phyloP scores from a whole-genome alignment of 2,329 filamentous ascomycete species.

The Penicillium sclerotiorum region DNA sequence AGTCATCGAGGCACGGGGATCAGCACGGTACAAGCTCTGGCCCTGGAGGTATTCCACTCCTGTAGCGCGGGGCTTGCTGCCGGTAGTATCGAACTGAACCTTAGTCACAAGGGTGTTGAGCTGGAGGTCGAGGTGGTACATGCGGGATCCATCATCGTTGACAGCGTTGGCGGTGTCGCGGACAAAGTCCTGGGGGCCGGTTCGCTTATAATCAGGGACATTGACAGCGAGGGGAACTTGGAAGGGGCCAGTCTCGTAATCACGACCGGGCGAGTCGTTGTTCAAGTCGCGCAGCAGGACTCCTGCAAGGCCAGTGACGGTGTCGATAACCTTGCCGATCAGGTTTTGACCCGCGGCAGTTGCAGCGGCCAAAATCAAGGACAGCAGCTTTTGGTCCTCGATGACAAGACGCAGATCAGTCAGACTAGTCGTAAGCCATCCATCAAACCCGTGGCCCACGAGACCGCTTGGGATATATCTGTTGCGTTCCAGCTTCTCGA shows the following conservation, averaged over 20 bases:
- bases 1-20: slow-evolving; percentile 37
- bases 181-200: slow-evolving; percentile 60
- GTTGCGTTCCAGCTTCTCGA: slow-evolving; percentile 56
- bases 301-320: slow-evolving; percentile 48
- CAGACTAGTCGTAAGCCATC: slow-evolving; percentile 58
- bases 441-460: slow-evolving; percentile 58
- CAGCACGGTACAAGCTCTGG: slow-evolving; percentile 49
- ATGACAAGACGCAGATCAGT: slow-evolving; percentile 56
- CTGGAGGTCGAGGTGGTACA: slow-evolving; percentile 58
- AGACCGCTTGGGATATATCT: slow-evolving; percentile 49
- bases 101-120: slow-evolving; percentile 52
- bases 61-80: slow-evolving; percentile 42
- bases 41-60: slow-evolving; percentile 54
- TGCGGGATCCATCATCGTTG: slow-evolving; percentile 54
- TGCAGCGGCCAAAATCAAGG: slow-evolving; percentile 54
- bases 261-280: slow-evolving; percentile 47
- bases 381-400: slow-evolving; percentile 57
- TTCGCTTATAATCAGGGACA: slow-evolving; percentile 52
- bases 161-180: slow-evolving; percentile 53
- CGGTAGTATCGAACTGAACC: slow-evolving; percentile 44
- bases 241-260: slow-evolving; percentile 54
- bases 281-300: slow-evolving; percentile 57
- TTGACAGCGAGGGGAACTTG: slow-evolving; percentile 62
- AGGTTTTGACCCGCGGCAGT: slow-evolving; percentile 53
- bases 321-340: slow-evolving; percentile 43